phyloP scores from a whole-genome alignment of 768 basidiomycete genomes.

The Erythrobasidium yunnanense region DNA sequence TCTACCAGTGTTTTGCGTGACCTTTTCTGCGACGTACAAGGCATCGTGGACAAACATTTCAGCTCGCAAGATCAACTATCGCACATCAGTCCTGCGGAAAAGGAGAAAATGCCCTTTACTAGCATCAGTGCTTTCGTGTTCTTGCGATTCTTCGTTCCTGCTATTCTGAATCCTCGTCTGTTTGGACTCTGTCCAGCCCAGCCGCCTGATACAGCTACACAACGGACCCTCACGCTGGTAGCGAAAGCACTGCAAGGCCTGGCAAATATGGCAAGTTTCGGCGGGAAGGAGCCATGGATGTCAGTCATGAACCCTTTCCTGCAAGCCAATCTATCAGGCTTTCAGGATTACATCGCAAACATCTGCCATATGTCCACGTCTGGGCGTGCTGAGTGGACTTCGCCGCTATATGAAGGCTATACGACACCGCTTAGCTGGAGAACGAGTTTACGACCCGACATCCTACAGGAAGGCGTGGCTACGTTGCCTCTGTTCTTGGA shows the following conservation, averaged over 20 bases:
- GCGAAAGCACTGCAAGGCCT: slow-evolving; percentile 83
- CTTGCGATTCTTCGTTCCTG: slow-evolving; percentile 78
- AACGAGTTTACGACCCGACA: slow-evolving; percentile 17
- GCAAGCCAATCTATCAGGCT: slow-evolving; percentile 52
- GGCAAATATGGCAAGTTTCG: slow-evolving; percentile 53
- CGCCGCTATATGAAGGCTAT: slow-evolving; percentile 29
- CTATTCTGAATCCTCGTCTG: slow-evolving; percentile 74
- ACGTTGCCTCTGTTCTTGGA: slow-evolving; percentile 64
- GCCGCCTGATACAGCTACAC: slow-evolving; percentile 38
- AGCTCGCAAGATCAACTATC: background rate
- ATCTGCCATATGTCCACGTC: slow-evolving; percentile 34
- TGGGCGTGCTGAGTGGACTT: slow-evolving; percentile 31
- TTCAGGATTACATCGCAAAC: slow-evolving; percentile 58
- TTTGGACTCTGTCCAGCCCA: slow-evolving; percentile 57
- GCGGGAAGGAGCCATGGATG: slow-evolving; percentile 66
- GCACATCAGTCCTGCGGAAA: background rate
- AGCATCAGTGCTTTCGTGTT: slow-evolving; percentile 82
- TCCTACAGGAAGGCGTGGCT: slow-evolving; percentile 51
- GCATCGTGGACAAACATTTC: slow-evolving; percentile 31
- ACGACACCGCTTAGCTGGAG: slow-evolving; percentile 28
- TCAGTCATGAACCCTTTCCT: slow-evolving; percentile 64
- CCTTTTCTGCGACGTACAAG: slow-evolving; percentile 36
- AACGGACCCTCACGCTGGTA: slow-evolving; percentile 69
- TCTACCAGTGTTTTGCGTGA: slow-evolving; percentile 33
- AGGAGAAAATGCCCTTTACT: slow-evolving; percentile 53